Percentiles rank a stretch among this genome's conserved stretches.
Conservation (phyloP, 345 rosid species). For the Eucalyptus erythrocorys region DNA sequence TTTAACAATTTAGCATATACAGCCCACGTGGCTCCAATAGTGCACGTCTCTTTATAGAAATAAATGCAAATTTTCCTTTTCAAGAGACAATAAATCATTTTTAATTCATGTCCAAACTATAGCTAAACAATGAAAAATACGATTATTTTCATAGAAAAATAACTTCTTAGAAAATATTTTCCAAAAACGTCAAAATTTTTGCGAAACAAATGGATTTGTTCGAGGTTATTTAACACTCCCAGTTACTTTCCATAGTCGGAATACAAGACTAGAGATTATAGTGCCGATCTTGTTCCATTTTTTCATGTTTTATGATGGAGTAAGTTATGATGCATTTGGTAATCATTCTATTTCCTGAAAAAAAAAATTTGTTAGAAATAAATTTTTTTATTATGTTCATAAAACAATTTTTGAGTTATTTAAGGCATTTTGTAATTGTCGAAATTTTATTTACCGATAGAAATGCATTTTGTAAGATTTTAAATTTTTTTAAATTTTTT, state of each 20-base stretch:
- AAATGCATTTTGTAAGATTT: too few species aligned
- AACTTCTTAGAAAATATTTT: background rate
- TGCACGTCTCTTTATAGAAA: background rate
- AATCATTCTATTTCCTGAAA: rapidly evolving
- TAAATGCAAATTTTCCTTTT: background rate
- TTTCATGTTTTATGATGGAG: conserved; percentile 73
- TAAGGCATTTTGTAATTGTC: rapidly evolving
- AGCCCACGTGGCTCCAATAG: background rate
- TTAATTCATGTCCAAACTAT: background rate
- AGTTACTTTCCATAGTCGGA: conserved; percentile 8
- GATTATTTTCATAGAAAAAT: background rate
- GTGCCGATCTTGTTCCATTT: conserved; percentile 33
- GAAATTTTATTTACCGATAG: too few species aligned
- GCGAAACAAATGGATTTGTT: background rate
- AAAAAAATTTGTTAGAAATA: too few species aligned
- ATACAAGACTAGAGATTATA: conserved; percentile 54
- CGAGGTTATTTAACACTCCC: background rate
- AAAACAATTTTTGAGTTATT: too few species aligned
- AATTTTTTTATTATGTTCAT: too few species aligned
- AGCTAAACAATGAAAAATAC: background rate
- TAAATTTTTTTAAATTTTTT: too few species aligned
- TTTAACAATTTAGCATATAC: background rate
- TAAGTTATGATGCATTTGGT: background rate
- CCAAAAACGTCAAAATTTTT: rapidly evolving
- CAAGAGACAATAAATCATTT: background rate